Conservation (phyloP, 2,329 filamentous ascomycete genomes). For the Hypoxylon sp. region DNA sequence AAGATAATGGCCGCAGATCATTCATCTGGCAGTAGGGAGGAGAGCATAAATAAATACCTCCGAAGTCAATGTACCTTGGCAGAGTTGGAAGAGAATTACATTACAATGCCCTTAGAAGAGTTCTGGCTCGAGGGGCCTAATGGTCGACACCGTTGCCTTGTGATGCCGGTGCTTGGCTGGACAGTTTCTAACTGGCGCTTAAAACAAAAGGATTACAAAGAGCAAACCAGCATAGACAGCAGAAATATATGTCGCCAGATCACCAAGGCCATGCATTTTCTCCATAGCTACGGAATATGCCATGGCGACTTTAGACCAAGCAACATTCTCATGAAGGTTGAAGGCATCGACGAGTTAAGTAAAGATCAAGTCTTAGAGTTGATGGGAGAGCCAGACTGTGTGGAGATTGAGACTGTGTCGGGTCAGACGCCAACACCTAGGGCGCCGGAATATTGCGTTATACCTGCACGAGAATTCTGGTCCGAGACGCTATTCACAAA, state of each 20-base stretch:
- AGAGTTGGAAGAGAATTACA: slow-evolving; percentile 25
- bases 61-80: neutral
- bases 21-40: slow-evolving; percentile 14
- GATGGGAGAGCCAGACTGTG: slow-evolving; percentile 15
- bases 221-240: neutral
- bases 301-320: slow-evolving; percentile 35
- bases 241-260: slow-evolving; percentile 29
- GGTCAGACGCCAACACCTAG: slow-evolving; percentile 7
- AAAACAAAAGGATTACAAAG: neutral
- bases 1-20: slow-evolving; percentile 39
- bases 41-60: slow-evolving; percentile 25
- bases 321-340: slow-evolving; percentile 36
- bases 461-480: slow-evolving; percentile 1
- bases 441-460: slow-evolving; percentile 31
- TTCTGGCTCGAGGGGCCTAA: slow-evolving; percentile 46
- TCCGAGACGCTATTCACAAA: slow-evolving; percentile 4
- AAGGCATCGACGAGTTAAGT: slow-evolving; percentile 30
- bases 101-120: slow-evolving; percentile 27
- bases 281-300: slow-evolving; percentile 34
- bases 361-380: slow-evolving; percentile 17
- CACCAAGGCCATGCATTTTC: slow-evolving; percentile 17
- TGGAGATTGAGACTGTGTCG: slow-evolving; percentile 15
- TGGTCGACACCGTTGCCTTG: slow-evolving; percentile 39
- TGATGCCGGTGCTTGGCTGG: slow-evolving; percentile 31
- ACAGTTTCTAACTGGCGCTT: slow-evolving; percentile 22